These are phyloP conservation scores for Ganoderma leucocontextum DNA, from an alignment of 1,284 basidiomycete species.

Conservation along the genomic window DNA sequence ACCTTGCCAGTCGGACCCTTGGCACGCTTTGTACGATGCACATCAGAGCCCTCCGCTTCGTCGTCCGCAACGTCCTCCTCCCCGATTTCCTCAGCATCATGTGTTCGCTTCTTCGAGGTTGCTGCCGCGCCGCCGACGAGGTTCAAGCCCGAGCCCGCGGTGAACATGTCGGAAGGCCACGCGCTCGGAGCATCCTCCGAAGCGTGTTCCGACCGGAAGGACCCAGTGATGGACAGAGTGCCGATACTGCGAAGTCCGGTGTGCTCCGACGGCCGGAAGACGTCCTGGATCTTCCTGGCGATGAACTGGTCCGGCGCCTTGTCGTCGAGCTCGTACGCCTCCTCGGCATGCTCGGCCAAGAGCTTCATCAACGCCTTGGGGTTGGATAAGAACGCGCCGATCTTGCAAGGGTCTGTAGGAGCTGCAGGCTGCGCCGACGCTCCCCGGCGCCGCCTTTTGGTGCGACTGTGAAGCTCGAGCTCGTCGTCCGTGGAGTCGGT, in stretches of 20 bases:
- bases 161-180: not conserved
- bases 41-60: not conserved
- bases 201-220: not conserved
- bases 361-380: not conserved
- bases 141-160: not conserved
- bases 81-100: not conserved
- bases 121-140: not conserved
- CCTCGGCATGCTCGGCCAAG: not conserved
- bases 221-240: not conserved
- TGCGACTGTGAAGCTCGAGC: too few species aligned
- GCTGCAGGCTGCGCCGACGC: not conserved
- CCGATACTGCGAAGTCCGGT: not conserved
- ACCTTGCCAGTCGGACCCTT: not conserved
- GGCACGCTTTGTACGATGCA: not conserved
- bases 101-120: not conserved
- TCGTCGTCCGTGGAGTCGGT: not conserved
- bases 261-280: not conserved
- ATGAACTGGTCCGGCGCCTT: not conserved
- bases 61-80: not conserved
- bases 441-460: not conserved
- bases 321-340: not conserved
- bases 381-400: not conserved
- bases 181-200: not conserved
- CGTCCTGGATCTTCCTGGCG: not conserved
- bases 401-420: not conserved